Percentiles rank a stretch among this genome's conserved stretches.
phyloP scores from a whole-genome alignment of 371 early-diverging fungal genomes.

The Syncephalastrum monosporum region DNA sequence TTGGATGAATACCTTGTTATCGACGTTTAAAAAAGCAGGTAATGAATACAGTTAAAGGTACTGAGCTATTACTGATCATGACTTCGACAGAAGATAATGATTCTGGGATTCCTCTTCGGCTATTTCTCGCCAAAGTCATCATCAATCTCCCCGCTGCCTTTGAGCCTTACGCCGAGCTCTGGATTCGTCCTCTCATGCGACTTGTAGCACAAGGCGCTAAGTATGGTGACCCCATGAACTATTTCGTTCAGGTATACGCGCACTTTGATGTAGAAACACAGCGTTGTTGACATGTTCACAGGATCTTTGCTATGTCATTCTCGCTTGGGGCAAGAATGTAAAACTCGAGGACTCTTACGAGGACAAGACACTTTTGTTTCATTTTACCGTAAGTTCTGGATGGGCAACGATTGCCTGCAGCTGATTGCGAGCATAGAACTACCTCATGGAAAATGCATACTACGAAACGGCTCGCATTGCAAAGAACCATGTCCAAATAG shows the following conservation, averaged over 20 bases:
- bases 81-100: no score
- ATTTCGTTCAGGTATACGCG: conserved; percentile 57
- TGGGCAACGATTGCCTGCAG: neutral
- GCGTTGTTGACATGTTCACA: conserved; percentile 11
- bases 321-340: conserved; percentile 55
- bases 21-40: no score
- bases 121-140: conserved; percentile 63
- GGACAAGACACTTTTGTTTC: conserved; percentile 35
- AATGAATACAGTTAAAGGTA: no score
- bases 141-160: conserved; percentile 61
- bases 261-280: neutral
- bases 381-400: conserved; percentile 35
- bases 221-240: conserved; percentile 70
- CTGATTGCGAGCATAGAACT: conserved; percentile 30
- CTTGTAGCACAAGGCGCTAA: conserved; percentile 48
- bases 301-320: conserved; percentile 58
- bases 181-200: conserved; percentile 60
- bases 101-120: conserved; percentile 27
- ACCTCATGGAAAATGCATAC: conserved; percentile 50
- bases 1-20: conserved; percentile 61
- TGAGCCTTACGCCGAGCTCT: conserved; percentile 53
- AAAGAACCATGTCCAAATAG: conserved; percentile 52
- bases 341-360: conserved; percentile 26
- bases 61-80: no score
- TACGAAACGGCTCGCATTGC: conserved; percentile 42